Evolutionary conservation across 164 flowering plant genomes (phyloP).

Genomic region (Berberis vulgaris): DNA sequence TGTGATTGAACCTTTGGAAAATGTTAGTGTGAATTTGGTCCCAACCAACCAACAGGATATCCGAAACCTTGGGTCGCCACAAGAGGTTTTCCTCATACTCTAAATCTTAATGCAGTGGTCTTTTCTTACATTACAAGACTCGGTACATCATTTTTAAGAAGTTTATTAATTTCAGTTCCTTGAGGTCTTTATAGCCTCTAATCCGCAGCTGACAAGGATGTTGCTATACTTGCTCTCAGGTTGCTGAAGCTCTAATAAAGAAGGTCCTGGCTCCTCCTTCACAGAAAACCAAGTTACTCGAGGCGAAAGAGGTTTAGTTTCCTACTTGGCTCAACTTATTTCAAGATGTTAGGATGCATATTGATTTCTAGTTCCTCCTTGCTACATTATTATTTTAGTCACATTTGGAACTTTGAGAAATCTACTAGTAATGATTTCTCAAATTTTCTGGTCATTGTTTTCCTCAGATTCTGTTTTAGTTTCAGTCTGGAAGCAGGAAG

Average conservation of each 20-base stretch:
- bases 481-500: too few relatives aligned
- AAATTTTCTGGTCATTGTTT: too few relatives aligned
- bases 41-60: constrained; percentile 66
- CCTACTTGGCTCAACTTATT: neutral
- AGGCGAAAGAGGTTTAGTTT: constrained; percentile 62
- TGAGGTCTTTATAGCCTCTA: neutral
- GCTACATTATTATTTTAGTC: too few relatives aligned
- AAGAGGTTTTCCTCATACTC: constrained; percentile 39
- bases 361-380: too few relatives aligned
- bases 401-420: too few relatives aligned
- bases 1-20: constrained; percentile 92
- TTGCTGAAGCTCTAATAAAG: constrained; percentile 67
- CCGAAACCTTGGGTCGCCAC: constrained; percentile 81
- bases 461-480: too few relatives aligned
- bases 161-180: neutral
- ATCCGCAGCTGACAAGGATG: neutral
- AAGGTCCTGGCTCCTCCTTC: constrained; percentile 77
- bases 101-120: neutral
- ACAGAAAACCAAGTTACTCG: constrained; percentile 76
- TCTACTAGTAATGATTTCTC: too few relatives aligned
- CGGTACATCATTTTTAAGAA: too few relatives aligned
- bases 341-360: too few relatives aligned
- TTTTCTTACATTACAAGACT: neutral
- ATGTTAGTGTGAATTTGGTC: constrained; percentile 68
- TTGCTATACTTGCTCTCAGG: constrained; percentile 32